Conservation (phyloP, 441 rosid species). For the Geranium incanum region DNA sequence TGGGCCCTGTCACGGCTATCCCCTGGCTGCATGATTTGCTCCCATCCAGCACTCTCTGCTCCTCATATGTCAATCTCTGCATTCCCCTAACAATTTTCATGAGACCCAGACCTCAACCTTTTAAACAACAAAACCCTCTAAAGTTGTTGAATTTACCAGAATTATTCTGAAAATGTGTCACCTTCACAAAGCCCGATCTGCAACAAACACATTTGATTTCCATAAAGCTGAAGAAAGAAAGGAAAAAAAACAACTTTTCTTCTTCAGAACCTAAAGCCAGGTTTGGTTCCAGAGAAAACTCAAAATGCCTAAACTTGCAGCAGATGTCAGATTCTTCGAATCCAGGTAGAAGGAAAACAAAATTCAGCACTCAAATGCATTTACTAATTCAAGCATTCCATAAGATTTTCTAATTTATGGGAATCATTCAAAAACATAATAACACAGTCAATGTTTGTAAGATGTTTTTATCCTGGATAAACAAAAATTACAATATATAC, state of each 20-base stretch:
- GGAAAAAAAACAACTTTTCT: slow-evolving; percentile 12
- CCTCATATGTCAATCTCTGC: slow-evolving; percentile 73
- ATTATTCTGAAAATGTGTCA: slow-evolving; percentile 27
- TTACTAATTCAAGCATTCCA: no score
- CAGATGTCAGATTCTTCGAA: neutral
- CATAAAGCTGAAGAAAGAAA: slow-evolving; percentile 23
- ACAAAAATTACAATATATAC: neutral
- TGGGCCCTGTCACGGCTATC: slow-evolving; percentile 65
- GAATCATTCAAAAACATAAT: no score
- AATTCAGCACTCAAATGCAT: no score
- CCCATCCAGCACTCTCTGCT: slow-evolving; percentile 60
- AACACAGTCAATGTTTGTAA: neutral
- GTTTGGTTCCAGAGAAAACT: neutral
- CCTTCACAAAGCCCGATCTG: slow-evolving; percentile 50
- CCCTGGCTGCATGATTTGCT: slow-evolving; percentile 80
- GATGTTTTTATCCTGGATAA: neutral
- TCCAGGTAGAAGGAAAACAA: neutral
- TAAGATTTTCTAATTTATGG: no score
- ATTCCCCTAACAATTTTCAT: slow-evolving; percentile 98
- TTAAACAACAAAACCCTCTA: slow-evolving; percentile 56
- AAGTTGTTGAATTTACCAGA: slow-evolving; percentile 41
- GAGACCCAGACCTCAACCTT: slow-evolving; percentile 62
- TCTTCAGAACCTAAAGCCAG: slow-evolving; percentile 11
- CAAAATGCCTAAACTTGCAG: neutral
- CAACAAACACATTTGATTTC: slow-evolving; percentile 35